These are phyloP conservation scores for Diaporthe sp. DNA, from an alignment of 2,329 filamentous ascomycete species.

Conservation along the genomic window DNA sequence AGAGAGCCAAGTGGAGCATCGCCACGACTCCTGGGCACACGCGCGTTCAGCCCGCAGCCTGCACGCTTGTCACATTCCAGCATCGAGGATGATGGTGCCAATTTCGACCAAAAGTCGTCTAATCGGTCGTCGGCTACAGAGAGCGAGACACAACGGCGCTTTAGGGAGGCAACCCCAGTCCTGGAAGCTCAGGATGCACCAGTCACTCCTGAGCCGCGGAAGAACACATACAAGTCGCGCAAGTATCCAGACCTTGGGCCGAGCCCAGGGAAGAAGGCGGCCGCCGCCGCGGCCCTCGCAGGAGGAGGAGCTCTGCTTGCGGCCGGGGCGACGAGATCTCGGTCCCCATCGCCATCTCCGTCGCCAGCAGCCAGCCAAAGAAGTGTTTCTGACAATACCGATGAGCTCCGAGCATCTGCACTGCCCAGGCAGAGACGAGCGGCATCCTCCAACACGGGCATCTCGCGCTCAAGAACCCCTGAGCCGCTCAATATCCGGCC, in stretches of 20 bases:
- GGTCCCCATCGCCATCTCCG: slow-evolving; percentile 45
- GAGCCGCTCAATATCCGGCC: slow-evolving; percentile 67
- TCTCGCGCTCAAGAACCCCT: slow-evolving; percentile 62
- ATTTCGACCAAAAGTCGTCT: neutral
- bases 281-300: slow-evolving; percentile 20
- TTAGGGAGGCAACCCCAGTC: slow-evolving; percentile 46
- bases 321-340: slow-evolving; percentile 37
- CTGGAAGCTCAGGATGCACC: slow-evolving; percentile 50
- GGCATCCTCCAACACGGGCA: slow-evolving; percentile 62
- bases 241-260: slow-evolving; percentile 44
- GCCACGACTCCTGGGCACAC: slow-evolving; percentile 39
- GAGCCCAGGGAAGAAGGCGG: slow-evolving; percentile 39
- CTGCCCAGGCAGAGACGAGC: slow-evolving; percentile 50
- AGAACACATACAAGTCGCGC: slow-evolving; percentile 42
- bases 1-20: slow-evolving; percentile 55
- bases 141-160: slow-evolving; percentile 25
- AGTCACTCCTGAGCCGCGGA: slow-evolving; percentile 58
- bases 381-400: slow-evolving; percentile 53
- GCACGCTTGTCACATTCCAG: slow-evolving; percentile 27
- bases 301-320: slow-evolving; percentile 49
- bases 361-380: slow-evolving; percentile 40
- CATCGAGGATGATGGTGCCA: slow-evolving; percentile 31
- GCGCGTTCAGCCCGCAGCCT: slow-evolving; percentile 33
- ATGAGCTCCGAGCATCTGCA: slow-evolving; percentile 38
- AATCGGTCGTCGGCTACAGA: slow-evolving; percentile 23